Conservation (phyloP, 2,329 filamentous ascomycete genomes). For the Epicoccum sorghinum region DNA sequence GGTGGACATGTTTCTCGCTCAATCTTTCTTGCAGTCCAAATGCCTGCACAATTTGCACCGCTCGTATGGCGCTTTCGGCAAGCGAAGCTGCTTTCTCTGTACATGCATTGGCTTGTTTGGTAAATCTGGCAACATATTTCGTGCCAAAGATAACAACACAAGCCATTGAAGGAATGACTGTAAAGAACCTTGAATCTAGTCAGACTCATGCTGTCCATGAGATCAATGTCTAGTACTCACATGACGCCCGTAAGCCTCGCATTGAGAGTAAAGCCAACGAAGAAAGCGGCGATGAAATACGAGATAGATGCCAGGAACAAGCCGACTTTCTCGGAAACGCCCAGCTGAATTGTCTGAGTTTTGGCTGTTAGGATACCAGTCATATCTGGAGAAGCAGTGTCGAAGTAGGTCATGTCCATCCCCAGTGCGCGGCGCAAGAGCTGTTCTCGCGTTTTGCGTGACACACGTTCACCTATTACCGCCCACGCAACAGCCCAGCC, state of each 20-base stretch:
- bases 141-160: constrained; percentile 52
- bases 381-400: constrained; percentile 57
- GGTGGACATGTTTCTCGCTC: constrained; percentile 45
- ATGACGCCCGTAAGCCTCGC: constrained; percentile 51
- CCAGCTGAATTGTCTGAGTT: constrained; percentile 54
- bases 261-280: constrained; percentile 54
- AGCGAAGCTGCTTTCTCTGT: constrained; percentile 53
- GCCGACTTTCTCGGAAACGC: constrained; percentile 56
- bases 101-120: constrained; percentile 46
- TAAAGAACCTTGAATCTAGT: constrained; percentile 38
- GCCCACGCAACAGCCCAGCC: constrained; percentile 58
- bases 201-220: too few relatives aligned
- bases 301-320: constrained; percentile 55
- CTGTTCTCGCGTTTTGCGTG: constrained; percentile 53
- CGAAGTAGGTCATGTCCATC: constrained; percentile 60
- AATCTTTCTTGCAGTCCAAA: constrained; percentile 53
- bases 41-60: constrained; percentile 57
- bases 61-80: constrained; percentile 53
- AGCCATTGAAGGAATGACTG: constrained; percentile 58
- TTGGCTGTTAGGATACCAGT: constrained; percentile 54
- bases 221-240: constrained; percentile 15
- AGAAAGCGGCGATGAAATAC: constrained; percentile 54
- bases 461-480: constrained; percentile 57
- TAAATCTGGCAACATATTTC: constrained; percentile 48
- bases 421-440: constrained; percentile 57